Base-by-base conservation (phyloP, 2,329 filamentous ascomycete genomes). In the Didymosphaeria variabile region DNA sequence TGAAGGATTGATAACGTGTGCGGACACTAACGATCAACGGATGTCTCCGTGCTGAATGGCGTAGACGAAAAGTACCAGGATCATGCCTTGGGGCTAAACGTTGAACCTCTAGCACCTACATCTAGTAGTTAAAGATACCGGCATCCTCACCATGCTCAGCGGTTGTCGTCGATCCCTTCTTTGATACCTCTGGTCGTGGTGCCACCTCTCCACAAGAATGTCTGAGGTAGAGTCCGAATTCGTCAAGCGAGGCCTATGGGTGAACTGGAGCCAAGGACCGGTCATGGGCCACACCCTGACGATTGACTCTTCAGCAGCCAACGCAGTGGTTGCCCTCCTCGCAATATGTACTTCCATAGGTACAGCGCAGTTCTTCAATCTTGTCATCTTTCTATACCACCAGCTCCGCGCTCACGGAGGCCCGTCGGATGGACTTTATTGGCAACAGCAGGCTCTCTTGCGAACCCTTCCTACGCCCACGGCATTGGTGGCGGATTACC, bases 361-460 rank as follows among this genome's bases (percentile, higher is more conserved):
- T 19, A 57, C 51, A 5, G 44, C 60, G 1, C 62, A 65, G 19
- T 49, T 67, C 5, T 67, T 58, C 60, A 55, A 59, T 32, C 52
- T 67, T 2, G 5, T 62, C 17, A 51, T 38, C n/a, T 67, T 67
- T 32, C 2, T 51, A 1, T 42, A n/a, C 19, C 63, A 63, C 55
- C 60, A 65, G 38, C 2, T 49, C 15, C 60, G 63, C 3, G 60
- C 63, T 2, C 36, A 58, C 44, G 63, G 65, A 3, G 3, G 15
- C 2, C 58, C 58, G 19, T 23, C 47, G 17, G 63, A 67, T 60
- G 65, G 53, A 2, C 57, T 67, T 1, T 67, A 58, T 34, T 36
- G 55, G 31, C 63, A 67, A 42, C 65, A 65, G 34, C 65, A 67
- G 36, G 65, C 54, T 7, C 44, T 67, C 0, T 45, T 67, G 1